Evolutionary conservation across 2,329 filamentous ascomycete species (phyloP).

Genomic region (Xylariaceae sp.): DNA sequence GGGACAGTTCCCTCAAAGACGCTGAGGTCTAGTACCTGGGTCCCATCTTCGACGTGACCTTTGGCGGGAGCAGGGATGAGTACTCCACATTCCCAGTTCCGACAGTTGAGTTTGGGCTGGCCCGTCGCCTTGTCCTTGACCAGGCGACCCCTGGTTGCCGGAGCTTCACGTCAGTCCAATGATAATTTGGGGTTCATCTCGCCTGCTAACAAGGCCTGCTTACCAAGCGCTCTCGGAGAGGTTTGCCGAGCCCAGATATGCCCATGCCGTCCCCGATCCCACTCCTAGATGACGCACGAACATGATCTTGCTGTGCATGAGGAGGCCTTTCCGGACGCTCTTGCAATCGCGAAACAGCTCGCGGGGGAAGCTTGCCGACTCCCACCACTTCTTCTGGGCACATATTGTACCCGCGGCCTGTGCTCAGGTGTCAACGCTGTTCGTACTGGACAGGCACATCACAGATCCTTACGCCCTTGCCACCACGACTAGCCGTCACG

Average conservation of each 20-base stretch:
- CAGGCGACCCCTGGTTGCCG: conserved; percentile 60
- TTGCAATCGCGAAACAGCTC: conserved; percentile 66
- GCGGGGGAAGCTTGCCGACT: conserved; percentile 60
- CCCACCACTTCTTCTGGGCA: conserved; percentile 66
- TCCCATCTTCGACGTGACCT: conserved; percentile 2
- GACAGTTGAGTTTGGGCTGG: conserved; percentile 67
- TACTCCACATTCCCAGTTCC: conserved; percentile 96
- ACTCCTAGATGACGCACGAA: conserved; percentile 32
- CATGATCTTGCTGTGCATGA: conserved; percentile 84
- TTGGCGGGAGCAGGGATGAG: conserved; percentile 51
- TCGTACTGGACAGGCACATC: too few relatives aligned
- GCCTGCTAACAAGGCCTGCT: too few relatives aligned
- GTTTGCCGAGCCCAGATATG: conserved; percentile 86
- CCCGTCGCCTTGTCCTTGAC: conserved; percentile 61
- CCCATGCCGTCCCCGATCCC: conserved; percentile 50
- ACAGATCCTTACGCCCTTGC: conserved; percentile 48
- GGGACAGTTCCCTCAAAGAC: conserved; percentile 32
- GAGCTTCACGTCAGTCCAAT: background rate
- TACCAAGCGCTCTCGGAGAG: conserved; percentile 89
- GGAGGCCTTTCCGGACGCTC: conserved; percentile 60
- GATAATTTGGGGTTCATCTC: too few relatives aligned
- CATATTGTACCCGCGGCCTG: conserved; percentile 77
- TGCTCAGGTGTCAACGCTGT: too few relatives aligned
- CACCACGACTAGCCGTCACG: conserved; percentile 57
- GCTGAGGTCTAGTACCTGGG: conserved; percentile 7